Percentiles rank a stretch among this genome's conserved stretches.
These are phyloP conservation scores for Helminthosporium solani DNA, from an alignment of 2,329 filamentous ascomycete species.

Conservation along the genomic window DNA sequence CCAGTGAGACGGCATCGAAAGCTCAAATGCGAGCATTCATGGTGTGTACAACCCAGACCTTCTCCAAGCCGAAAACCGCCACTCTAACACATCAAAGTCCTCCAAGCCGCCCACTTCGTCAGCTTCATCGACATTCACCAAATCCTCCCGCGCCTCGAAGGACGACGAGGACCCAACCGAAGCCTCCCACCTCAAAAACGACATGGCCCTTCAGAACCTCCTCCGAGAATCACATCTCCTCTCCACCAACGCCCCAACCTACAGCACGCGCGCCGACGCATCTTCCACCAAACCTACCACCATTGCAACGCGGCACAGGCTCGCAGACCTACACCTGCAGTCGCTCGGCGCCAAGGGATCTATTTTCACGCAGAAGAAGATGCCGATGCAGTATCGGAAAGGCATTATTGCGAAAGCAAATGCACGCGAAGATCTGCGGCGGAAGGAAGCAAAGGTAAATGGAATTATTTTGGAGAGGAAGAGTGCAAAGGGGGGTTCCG, in stretches of 20 bases:
- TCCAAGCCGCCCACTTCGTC: slow-evolving; percentile 49
- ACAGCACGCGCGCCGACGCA: slow-evolving; percentile 48
- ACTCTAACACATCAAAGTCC: slow-evolving; percentile 33
- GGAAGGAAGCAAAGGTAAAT: slow-evolving; percentile 82
- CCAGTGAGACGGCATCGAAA: slow-evolving; percentile 42
- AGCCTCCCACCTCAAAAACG: slow-evolving; percentile 75
- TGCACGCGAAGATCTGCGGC: slow-evolving; percentile 67
- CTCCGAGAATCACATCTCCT: slow-evolving; percentile 91
- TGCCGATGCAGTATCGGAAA: slow-evolving; percentile 84
- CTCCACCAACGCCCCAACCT: slow-evolving; percentile 52
- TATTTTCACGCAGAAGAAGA: slow-evolving; percentile 75
- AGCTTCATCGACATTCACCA: slow-evolving; percentile 20
- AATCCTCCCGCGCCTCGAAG: slow-evolving; percentile 10
- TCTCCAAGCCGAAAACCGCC: neutral
- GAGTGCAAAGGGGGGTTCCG: slow-evolving; percentile 37
- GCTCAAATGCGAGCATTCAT: slow-evolving; percentile 77
- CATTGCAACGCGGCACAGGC: slow-evolving; percentile 66
- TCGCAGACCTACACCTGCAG: slow-evolving; percentile 80
- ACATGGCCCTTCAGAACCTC: slow-evolving; percentile 86
- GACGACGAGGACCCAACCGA: slow-evolving; percentile 56
- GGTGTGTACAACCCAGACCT: slow-evolving; percentile 47
- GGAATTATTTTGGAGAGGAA: slow-evolving; percentile 79
- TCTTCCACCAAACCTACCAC: slow-evolving; percentile 62
- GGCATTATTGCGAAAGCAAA: slow-evolving; percentile 73
- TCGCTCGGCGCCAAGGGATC: slow-evolving; percentile 76